These are phyloP conservation scores for Bauhinia variegata DNA, from an alignment of 306 rosid genomes.

Conservation along the genomic window DNA sequence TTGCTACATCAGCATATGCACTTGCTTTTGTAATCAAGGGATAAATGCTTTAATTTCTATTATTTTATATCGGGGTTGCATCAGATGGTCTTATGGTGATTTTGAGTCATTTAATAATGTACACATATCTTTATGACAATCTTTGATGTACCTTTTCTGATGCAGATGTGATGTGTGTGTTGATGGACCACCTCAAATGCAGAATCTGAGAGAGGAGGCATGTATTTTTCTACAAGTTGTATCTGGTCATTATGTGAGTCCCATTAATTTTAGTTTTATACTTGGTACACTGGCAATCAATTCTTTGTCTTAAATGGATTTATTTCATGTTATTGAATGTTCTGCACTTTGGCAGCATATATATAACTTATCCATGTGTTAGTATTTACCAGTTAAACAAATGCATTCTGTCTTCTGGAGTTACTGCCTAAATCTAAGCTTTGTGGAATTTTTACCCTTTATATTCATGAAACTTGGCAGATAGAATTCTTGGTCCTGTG, in stretches of 20 bases:
- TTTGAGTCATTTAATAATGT: slow-evolving; percentile 20
- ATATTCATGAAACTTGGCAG: no score
- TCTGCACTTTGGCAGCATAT: slow-evolving; percentile 6
- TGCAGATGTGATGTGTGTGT: slow-evolving; percentile 88
- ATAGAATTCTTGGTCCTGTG: slow-evolving; percentile 1
- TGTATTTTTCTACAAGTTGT: slow-evolving; percentile 62
- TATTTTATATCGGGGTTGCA: background rate
- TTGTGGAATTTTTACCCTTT: slow-evolving; percentile 17
- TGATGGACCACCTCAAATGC: slow-evolving; percentile 74
- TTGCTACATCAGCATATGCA: slow-evolving; percentile 22
- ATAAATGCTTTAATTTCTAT: background rate
- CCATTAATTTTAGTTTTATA: slow-evolving; percentile 25
- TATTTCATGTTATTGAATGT: slow-evolving; percentile 12
- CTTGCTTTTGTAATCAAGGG: slow-evolving; percentile 18
- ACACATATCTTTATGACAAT: slow-evolving; percentile 5
- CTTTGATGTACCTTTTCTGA: slow-evolving; percentile 23
- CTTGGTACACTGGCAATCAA: slow-evolving; percentile 8
- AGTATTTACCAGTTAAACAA: slow-evolving; percentile 19
- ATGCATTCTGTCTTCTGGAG: slow-evolving; percentile 20
- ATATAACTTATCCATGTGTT: slow-evolving; percentile 13
- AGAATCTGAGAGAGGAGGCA: slow-evolving; percentile 79
- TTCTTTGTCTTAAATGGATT: slow-evolving; percentile 24
- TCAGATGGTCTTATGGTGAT: slow-evolving; percentile 7
- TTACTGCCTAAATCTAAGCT: slow-evolving; percentile 31
- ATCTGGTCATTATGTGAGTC: slow-evolving; percentile 60